Evolutionary conservation across 2,329 filamentous ascomycete genomes (phyloP), one percentile per base, ranked within the genome.

Genomic region (Arthrinium puccinioides): DNA sequence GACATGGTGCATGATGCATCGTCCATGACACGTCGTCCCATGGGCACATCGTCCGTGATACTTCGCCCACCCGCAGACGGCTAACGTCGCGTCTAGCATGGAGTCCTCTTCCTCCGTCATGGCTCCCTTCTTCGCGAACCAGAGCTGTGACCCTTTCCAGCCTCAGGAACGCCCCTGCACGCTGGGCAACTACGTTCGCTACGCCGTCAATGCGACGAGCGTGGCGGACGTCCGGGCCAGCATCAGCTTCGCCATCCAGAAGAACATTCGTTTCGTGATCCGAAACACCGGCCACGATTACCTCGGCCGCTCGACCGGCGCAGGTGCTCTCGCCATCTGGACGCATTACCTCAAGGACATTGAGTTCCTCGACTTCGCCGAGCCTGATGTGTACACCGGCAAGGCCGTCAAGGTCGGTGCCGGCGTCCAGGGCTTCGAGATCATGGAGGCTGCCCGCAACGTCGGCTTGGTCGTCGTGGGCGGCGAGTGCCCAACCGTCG

Each of bases 401-500:
- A 61, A 59, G 20, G 69, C 68, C 0, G 56, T 74, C 18, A 70
- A 61, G 28, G 40, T 76, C 9, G 69, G 64, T 1, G 69, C 72
- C 6, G 74, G 74, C 10, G 60, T 75, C 1, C 57, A 63, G 36
- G 67, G 54, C 0, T 55, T 52, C 9, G 69, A 76, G 30, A 62
- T 62, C 0, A 54, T 67, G 29, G 45, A 48, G 13, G 54, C 57
- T 5, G 66, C 68, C 1, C 41, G 62, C 21, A 43, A 47, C 2
- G 16, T 38, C 4, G 62, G 66, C 23, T 43, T 72, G 3, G 51
- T 62, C 10, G 59, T 72, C 6, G 61, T 76, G 3, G 63, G 60
- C 9, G 72, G 72, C 2, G 63, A 69, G 35, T 72, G 69, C 44
- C 56, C 66, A 1, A 72, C 68, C 0, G 76, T 82, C 5, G 76